Evolutionary conservation across 2,329 filamentous ascomycete genomes (phyloP).

Genomic region (Colletotrichum magnum): DNA sequence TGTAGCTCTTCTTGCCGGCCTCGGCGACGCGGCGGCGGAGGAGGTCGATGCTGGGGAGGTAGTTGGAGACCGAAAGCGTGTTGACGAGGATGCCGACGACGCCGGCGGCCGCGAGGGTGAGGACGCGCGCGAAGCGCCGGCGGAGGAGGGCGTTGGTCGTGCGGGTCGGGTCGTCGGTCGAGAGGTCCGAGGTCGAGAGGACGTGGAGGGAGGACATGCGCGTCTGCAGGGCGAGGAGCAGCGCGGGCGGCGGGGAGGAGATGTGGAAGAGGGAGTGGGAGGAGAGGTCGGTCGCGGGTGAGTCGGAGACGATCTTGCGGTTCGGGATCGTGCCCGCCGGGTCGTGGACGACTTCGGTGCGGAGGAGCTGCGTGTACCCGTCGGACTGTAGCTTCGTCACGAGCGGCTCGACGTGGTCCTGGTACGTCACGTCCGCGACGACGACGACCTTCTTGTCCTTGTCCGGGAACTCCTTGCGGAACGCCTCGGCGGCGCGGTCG

Average conservation of each 20-base stretch:
- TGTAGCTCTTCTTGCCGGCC: conserved; percentile 94
- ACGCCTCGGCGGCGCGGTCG: conserved; percentile 67
- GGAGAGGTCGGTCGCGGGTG: conserved; percentile 62
- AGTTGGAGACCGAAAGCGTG: conserved; percentile 92
- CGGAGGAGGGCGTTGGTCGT: conserved; percentile 74
- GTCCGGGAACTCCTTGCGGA: conserved; percentile 78
- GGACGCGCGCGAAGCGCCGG: conserved; percentile 89
- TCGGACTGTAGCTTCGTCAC: conserved; percentile 64
- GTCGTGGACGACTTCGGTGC: conserved; percentile 81
- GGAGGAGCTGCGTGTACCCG: conserved; percentile 80
- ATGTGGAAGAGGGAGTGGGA: conserved; percentile 88
- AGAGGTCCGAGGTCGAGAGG: conserved; percentile 75
- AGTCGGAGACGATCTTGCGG: conserved; percentile 69
- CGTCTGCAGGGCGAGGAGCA: conserved; percentile 89
- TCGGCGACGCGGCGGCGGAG: conserved; percentile 80
- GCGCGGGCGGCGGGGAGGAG: conserved; percentile 81
- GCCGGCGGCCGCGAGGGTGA: conserved; percentile 82
- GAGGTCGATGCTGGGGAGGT: conserved; percentile 83
- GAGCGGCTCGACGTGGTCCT: conserved; percentile 78
- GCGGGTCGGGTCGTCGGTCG: conserved; percentile 58
- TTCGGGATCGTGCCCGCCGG: conserved; percentile 89
- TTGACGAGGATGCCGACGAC: conserved; percentile 97
- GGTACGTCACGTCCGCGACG: conserved; percentile 92
- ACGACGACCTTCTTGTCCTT: conserved; percentile 77
- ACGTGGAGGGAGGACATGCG: conserved; percentile 85